Base-by-base conservation (phyloP, 257 asterid species). In the Rehmannia glutinosa region DNA sequence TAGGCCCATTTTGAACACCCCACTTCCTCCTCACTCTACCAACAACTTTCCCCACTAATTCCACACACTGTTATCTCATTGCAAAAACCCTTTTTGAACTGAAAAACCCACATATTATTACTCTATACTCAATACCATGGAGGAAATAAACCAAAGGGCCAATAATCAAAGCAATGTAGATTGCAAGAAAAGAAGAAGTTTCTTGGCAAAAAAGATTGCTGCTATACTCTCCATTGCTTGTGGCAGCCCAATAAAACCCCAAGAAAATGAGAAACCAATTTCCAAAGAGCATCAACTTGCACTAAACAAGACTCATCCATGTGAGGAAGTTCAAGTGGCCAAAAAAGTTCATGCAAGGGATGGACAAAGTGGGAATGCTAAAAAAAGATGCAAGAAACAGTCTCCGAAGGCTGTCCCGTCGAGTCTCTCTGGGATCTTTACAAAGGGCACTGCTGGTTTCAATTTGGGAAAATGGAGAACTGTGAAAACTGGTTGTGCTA, bases 191-290 rank as follows among this genome's bases (percentile, higher is more conserved):
- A 59, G 36, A 12, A 16, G 62, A 50, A 50, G 24, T 1, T 6
- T 13, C 56, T 21, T 65, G 45, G 60, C 64, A 4, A 73, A 70
- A 69, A 62, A 75, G 27, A 75, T 72, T 16, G 55, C 71, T 6
- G 68, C 75, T 3, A 50, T 80, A 65, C 58, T 76, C 53, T 58
- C 72, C n/a, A 16, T 13, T 28, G 81, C 78, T 28, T 70, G 79
- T 52, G 64, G 79, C n/a, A n/a, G n/a, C n/a, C n/a, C n/a, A 35
- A 47, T 57, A n/a, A 70, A 36, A 54, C n/a, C n/a, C n/a, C n/a
- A n/a, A 80, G 42, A 57, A 75, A 55, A 10, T 33, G 72, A 4
- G 54, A 36, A 19, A 63, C n/a, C n/a, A n/a, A n/a, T n/a, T n/a
- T n/a, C n/a, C n/a, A 55, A 16, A 35, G 43, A 45, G 47, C 51